Base-by-base conservation (phyloP, 352 stramenopile genomes). In the Globisporangium radiosum region DNA sequence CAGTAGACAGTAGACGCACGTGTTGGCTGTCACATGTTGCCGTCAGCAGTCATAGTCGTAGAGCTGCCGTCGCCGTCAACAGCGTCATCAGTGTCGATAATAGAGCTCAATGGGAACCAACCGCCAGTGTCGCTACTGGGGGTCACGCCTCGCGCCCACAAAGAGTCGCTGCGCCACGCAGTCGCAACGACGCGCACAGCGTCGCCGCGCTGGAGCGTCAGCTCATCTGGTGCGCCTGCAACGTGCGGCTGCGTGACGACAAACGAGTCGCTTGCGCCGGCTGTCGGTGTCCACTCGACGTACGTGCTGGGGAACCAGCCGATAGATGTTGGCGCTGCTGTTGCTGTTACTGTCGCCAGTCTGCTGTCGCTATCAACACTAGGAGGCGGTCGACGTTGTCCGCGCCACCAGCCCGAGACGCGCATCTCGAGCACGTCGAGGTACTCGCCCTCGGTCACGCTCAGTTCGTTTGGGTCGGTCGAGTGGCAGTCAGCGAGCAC, bases 291-390 rank as follows among this genome's bases (percentile, higher is more conserved):
- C 66, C 71, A 79, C 37, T 83, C 64, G 13, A 76, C 71, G 65
- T 83, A 83, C 3, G 71, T 83, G 33, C 69, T 75, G n/a, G 74
- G 74, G 37, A 83, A 83, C 74, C 74, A 83, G 5, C 74, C 74
- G 38, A 59, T 17, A 11, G 8, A 5, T 48, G 43, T 1, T 17
- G 43, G 9, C 10, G 11, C 43, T 48, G 43, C 9, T 15, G 43
- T 7, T 17, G 9, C 43, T 17, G 11, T 7, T 15, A 5, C 14
- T 36, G 55, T 43, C 5, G 44, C 15, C 44, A 33, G 36, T 11
- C 2, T 13, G 19, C 36, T 40, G 8, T 43, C 25, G 25, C 25
- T 25, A 25, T 25, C 25, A 25, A 25, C 11, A 44, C 15, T 42
- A 13, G 7, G 43, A 3, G 43, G 11, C 11, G 15, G 5, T 7